These are phyloP conservation scores for Middelhovenomyces tepae DNA, from an alignment of 805 yeast genomes.

Conservation along the genomic window DNA sequence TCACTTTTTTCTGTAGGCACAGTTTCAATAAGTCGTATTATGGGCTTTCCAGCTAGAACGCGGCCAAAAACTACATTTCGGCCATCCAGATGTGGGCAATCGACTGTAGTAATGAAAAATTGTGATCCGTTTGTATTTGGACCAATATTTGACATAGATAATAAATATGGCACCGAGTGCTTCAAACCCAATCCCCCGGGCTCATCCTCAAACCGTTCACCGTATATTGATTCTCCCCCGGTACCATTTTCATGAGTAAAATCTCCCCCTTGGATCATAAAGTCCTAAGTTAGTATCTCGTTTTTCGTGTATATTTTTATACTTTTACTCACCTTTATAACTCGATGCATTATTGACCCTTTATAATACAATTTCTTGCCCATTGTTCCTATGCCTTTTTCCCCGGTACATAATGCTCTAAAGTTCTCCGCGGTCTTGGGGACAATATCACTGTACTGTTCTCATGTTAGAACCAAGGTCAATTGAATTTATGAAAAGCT, in stretches of 20 bases:
- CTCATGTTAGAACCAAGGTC: neutral
- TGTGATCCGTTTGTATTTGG: conserved; percentile 95
- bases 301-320: no score
- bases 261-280: conserved; percentile 95
- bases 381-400: conserved; percentile 52
- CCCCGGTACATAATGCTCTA: conserved; percentile 83
- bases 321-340: no score
- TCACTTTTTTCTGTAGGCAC: conserved; percentile 57
- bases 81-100: conserved; percentile 90
- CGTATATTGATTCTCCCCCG: conserved; percentile 78
- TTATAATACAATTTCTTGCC: conserved; percentile 69
- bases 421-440: conserved; percentile 90
- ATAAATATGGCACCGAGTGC: conserved; percentile 78
- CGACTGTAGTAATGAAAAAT: conserved; percentile 85
- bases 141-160: conserved; percentile 97
- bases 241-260: conserved; percentile 67
- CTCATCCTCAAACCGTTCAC: conserved; percentile 86
- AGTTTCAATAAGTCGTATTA: conserved; percentile 72
- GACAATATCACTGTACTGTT: conserved; percentile 36
- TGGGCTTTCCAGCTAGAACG: conserved; percentile 70
- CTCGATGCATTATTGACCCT: conserved; percentile 83
- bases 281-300: no score
- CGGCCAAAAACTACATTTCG: conserved; percentile 96
- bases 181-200: conserved; percentile 61
- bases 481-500: neutral